phyloP scores from a whole-genome alignment of 2,329 filamentous ascomycete genomes.

The Calonectria hongkongensis region DNA sequence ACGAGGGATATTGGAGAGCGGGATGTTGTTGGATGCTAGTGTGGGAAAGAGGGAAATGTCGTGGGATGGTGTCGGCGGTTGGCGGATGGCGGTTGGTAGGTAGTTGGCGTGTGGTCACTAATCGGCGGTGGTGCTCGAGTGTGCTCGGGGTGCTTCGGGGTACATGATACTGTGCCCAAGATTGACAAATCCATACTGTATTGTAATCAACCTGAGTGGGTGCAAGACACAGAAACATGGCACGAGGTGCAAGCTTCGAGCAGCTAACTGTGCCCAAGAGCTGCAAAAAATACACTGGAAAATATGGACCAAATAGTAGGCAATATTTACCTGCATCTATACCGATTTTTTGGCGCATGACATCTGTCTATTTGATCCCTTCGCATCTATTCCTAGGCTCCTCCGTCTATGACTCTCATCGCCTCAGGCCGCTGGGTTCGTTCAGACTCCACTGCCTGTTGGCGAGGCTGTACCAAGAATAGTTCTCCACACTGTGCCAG shows the following conservation, averaged over 20 bases:
- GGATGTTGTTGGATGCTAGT: conserved; percentile 46
- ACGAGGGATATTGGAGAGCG: conserved; percentile 39
- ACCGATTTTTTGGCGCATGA: too few species aligned
- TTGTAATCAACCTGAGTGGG: not conserved
- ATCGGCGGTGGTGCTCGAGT: conserved; percentile 24
- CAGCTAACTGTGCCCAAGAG: not conserved
- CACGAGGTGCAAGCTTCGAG: not conserved
- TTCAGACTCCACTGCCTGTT: not conserved
- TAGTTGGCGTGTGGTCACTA: conserved; percentile 47
- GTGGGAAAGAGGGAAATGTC: conserved; percentile 40
- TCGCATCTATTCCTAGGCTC: not conserved
- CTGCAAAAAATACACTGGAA: not conserved
- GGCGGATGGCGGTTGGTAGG: conserved; percentile 46
- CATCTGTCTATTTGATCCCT: not conserved
- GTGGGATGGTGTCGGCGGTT: conserved; percentile 42
- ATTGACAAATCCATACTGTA: conserved; percentile 8
- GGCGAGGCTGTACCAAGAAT: conserved; percentile 13
- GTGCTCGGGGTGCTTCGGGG: conserved; percentile 8
- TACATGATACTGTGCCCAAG: conserved; percentile 27
- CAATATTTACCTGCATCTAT: too few species aligned
- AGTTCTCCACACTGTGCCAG: conserved; percentile 27
- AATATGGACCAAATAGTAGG: not conserved
- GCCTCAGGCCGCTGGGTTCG: not conserved
- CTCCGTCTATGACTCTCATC: not conserved
- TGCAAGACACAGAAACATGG: not conserved